These are phyloP conservation scores for Solanum acaule DNA, from an alignment of 257 asterid genomes.

Conservation along the genomic window DNA sequence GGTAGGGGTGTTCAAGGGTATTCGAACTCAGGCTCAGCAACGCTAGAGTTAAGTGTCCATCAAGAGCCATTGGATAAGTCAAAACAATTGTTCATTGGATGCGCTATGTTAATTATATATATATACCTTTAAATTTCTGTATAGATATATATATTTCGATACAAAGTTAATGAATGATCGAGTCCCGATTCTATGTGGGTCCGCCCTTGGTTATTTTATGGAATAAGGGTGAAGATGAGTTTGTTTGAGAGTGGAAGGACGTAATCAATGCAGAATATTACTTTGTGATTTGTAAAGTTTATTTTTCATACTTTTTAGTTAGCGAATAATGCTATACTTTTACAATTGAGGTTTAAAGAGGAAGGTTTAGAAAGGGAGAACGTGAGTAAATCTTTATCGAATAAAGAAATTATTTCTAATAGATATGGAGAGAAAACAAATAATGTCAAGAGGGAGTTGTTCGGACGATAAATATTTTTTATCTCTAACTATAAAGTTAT, in stretches of 20 bases:
- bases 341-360: not conserved
- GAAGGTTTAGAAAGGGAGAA: not conserved
- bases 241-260: not conserved
- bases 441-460: too few species aligned
- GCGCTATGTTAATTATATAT: too few species aligned
- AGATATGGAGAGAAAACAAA: too few species aligned
- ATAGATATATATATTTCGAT: too few species aligned
- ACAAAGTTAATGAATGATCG: rapidly evolving
- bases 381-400: too few species aligned
- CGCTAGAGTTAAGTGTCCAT: not conserved
- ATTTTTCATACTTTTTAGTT: not conserved
- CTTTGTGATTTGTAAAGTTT: not conserved
- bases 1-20: not conserved
- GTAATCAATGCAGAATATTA: not conserved
- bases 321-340: not conserved
- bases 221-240: not conserved
- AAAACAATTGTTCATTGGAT: not conserved
- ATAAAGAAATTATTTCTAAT: too few species aligned
- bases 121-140: too few species aligned
- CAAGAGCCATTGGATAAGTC: not conserved
- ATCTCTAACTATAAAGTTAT: too few species aligned
- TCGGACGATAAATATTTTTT: too few species aligned
- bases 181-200: not conserved
- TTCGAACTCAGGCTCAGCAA: not conserved
- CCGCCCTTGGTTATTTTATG: not conserved